phyloP scores from a whole-genome alignment of 768 basidiomycete species.

The Psilocybe subaeruginosa region DNA sequence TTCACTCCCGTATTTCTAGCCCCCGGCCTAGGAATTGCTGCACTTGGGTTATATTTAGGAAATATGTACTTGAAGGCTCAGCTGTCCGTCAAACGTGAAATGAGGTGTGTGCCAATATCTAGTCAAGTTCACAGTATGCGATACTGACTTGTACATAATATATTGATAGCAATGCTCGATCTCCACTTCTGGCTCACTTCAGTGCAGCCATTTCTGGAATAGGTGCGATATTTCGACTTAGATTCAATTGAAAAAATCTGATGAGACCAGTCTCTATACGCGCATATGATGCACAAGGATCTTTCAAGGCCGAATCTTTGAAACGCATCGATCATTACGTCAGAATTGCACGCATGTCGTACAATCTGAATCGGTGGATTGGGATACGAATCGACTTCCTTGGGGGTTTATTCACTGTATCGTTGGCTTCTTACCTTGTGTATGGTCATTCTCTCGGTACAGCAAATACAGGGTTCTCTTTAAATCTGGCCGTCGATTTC shows the following conservation, averaged over 20 bases:
- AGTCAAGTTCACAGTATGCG: neutral
- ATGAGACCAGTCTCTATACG: slow-evolving; percentile 49
- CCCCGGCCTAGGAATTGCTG: slow-evolving; percentile 42
- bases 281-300: slow-evolving; percentile 60
- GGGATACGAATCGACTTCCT: slow-evolving; percentile 58
- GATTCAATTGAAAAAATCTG: neutral
- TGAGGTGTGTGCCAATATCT: slow-evolving; percentile 20
- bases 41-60: slow-evolving; percentile 45
- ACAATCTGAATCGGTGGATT: slow-evolving; percentile 50
- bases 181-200: slow-evolving; percentile 18
- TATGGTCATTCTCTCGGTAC: slow-evolving; percentile 45
- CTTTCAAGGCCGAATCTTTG: slow-evolving; percentile 47
- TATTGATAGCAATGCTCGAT: slow-evolving; percentile 14
- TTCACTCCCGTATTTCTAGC: slow-evolving; percentile 46
- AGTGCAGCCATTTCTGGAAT: slow-evolving; percentile 54
- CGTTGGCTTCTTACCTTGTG: slow-evolving; percentile 58
- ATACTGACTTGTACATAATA: neutral
- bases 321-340: slow-evolving; percentile 56
- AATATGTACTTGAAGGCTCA: slow-evolving; percentile 46
- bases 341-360: slow-evolving; percentile 46
- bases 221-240: slow-evolving; percentile 28
- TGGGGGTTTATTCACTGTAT: slow-evolving; percentile 55
- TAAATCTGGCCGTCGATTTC: slow-evolving; percentile 63
- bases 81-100: slow-evolving; percentile 45
- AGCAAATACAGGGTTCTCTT: slow-evolving; percentile 50